phyloP scores from a whole-genome alignment of 345 rosid species.

The Rhizophora apiculata region DNA sequence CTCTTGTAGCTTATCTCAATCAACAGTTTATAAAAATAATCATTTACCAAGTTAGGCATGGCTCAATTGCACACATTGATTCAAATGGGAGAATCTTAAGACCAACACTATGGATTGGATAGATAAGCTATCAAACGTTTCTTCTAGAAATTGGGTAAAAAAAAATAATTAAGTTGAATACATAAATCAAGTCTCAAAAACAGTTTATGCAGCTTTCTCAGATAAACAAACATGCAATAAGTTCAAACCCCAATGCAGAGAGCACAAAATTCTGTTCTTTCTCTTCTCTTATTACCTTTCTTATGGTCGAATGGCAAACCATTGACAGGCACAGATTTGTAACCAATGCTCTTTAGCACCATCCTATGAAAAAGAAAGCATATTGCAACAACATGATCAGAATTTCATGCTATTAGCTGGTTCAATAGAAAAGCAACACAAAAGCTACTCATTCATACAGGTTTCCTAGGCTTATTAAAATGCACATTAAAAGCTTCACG shows the following conservation, averaged over 20 bases:
- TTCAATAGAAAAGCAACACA: neutral
- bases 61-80: neutral
- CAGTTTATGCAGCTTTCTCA: neutral
- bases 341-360: constrained; percentile 91
- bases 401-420: neutral
- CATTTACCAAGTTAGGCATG: neutral
- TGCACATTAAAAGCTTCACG: no score
- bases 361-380: constrained; percentile 42
- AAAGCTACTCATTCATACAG: no score
- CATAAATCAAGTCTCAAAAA: neutral
- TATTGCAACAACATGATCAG: constrained; percentile 5
- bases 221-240: neutral
- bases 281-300: constrained; percentile 46
- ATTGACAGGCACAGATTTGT: constrained; percentile 67
- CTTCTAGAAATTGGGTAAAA: neutral
- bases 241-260: neutral
- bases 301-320: constrained; percentile 77
- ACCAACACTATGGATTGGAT: neutral
- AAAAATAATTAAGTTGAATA: no score
- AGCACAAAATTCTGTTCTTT: no score
- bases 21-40: no score
- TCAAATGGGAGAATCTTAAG: neutral
- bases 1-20: no score
- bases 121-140: neutral
- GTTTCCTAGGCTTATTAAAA: no score